These are phyloP conservation scores for Schizopora paradoxa DNA, from an alignment of 1,284 basidiomycete genomes.

Conservation along the genomic window DNA sequence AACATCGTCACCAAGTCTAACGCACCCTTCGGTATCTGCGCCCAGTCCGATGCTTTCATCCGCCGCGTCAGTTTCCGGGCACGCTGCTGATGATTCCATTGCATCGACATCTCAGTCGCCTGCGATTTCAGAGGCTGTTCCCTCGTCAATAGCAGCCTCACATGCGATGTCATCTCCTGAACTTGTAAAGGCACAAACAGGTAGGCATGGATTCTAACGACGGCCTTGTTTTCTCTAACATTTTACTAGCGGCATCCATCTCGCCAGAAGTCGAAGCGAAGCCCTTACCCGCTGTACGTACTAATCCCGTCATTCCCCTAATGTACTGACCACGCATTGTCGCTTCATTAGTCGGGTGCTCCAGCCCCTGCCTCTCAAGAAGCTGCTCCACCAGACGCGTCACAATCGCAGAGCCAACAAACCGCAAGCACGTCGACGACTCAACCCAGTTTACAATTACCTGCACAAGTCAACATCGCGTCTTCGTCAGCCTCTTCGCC, in stretches of 20 bases:
- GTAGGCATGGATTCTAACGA: too few species aligned
- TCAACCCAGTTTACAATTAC: constrained; percentile 19
- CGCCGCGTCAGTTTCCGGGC: constrained; percentile 60
- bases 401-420: not conserved
- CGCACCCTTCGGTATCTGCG: constrained; percentile 65
- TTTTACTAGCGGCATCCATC: too few species aligned
- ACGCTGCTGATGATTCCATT: constrained; percentile 64
- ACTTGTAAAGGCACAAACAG: not conserved
- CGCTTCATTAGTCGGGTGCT: too few species aligned
- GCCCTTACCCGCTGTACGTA: too few species aligned
- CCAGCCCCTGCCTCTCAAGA: constrained; percentile 10
- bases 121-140: constrained; percentile 61
- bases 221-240: too few species aligned
- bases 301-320: too few species aligned
- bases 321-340: too few species aligned
- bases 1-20: constrained; percentile 70
- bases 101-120: constrained; percentile 67
- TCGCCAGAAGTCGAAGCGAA: too few species aligned
- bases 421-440: constrained; percentile 14
- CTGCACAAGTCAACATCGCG: constrained; percentile 35
- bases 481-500: constrained; percentile 25
- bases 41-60: constrained; percentile 70
- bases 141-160: constrained; percentile 47
- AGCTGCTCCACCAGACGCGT: constrained; percentile 18
- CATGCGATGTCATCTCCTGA: constrained; percentile 29